These are phyloP conservation scores for Apiospora arundinis DNA, from an alignment of 2,329 filamentous ascomycete species.

Conservation along the genomic window DNA sequence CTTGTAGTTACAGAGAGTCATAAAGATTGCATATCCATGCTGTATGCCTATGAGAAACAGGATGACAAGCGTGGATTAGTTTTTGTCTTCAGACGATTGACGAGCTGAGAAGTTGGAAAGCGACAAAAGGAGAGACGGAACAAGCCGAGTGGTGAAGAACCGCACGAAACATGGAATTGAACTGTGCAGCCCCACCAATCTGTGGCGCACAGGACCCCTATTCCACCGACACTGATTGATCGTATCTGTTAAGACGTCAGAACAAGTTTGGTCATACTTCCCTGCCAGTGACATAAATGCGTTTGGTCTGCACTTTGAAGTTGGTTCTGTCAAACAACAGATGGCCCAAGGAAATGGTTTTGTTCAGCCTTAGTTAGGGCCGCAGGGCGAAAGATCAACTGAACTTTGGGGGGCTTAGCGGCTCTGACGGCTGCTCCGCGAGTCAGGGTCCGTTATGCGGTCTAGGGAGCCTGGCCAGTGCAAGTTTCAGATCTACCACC, in stretches of 20 bases:
- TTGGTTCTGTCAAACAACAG: background rate
- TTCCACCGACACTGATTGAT: background rate
- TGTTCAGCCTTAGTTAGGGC: background rate
- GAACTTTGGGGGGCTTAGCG: background rate
- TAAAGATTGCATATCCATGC: background rate
- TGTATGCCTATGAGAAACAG: background rate
- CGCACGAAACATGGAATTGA: background rate
- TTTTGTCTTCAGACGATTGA: background rate
- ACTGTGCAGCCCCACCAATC: background rate
- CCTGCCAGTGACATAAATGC: background rate
- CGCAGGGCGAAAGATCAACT: background rate
- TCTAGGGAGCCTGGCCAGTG: background rate
- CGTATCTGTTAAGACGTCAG: background rate
- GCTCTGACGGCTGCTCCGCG: background rate
- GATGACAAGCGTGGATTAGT: background rate
- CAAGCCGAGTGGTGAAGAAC: background rate
- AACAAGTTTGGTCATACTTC: background rate
- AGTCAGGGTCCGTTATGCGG: conserved; percentile 1
- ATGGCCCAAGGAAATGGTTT: background rate
- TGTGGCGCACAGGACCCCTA: background rate
- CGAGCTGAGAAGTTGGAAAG: no score
- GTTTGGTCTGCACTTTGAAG: background rate
- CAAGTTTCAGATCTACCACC: background rate
- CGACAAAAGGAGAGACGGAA: background rate
- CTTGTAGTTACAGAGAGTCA: background rate